Evolutionary conservation across 1,284 basidiomycete species (phyloP), one percentile per base, ranked within the genome.

Genomic region (Veloboletus limbatus): DNA sequence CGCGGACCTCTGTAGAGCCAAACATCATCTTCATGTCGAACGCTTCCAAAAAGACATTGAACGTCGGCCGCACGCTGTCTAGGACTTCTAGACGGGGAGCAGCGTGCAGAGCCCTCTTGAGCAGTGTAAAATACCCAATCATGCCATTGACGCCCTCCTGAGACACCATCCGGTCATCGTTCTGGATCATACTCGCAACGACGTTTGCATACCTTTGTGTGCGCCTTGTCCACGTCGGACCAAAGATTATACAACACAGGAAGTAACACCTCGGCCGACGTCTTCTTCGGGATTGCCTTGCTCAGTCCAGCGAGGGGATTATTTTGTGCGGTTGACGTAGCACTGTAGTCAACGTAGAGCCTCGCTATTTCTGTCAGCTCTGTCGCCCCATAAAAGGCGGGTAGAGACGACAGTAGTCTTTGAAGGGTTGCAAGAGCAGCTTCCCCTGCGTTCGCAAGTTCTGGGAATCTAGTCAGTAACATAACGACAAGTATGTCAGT

Each of bases 1-100:
- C 1, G 2, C 64, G 31, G 14, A 79, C 74, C 55, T 74, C 66
- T 39, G 55, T 51, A 34, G 54, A 63, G 18, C 58, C 54, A 37
- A 60, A 63, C 34, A 55, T 40, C 67, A 56, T 67, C 52, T 67
- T 69, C 33, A 83, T 58, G 52, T 91, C 88, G 53, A 97, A 85
- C 3, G 84, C 85, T 22, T 85, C 81, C 36, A 97, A 71, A 73
- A 97, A 89, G 41, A 92, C 77, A 48, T 85, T 87, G 72, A 93
- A 96, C 28, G 92, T 60, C 1, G 75, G 54, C 40, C 89, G 86
- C 48, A 95, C 69, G 45, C 89, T 76, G 22, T 85, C 81, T 7
- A 84, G 70, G 3, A 97, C 76, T 6, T 79, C 76, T 3, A 77
- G 66, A 16, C 88, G 76, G 43, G 81, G 73, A 5, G 88, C 81